Evolutionary conservation across 2,329 filamentous ascomycete genomes (phyloP).

Genomic region (Fusarium proliferatum): DNA sequence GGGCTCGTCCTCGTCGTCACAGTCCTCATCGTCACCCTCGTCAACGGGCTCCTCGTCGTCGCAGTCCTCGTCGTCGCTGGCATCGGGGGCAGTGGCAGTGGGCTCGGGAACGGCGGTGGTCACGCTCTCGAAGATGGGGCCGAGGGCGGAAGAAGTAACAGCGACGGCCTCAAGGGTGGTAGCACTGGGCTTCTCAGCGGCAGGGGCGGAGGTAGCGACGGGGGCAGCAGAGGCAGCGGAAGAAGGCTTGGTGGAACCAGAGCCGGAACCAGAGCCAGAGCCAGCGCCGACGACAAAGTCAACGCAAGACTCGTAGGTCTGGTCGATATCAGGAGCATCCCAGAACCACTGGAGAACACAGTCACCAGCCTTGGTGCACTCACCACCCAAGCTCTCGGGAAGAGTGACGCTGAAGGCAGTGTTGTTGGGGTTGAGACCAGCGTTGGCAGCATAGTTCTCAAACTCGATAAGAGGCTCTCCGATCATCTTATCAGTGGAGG

Average conservation of each 20-base stretch:
- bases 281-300: slow-evolving; percentile 58
- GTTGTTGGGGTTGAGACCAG: slow-evolving; percentile 55
- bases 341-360: slow-evolving; percentile 72
- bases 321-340: slow-evolving; percentile 64
- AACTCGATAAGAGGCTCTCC: slow-evolving; percentile 65
- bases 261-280: slow-evolving; percentile 1
- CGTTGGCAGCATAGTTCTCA: slow-evolving; percentile 63
- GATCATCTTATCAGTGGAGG: slow-evolving; percentile 62
- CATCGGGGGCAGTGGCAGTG: slow-evolving; percentile 9
- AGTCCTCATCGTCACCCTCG: slow-evolving; percentile 32
- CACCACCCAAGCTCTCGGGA: slow-evolving; percentile 55
- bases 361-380: slow-evolving; percentile 62
- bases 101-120: slow-evolving; percentile 9
- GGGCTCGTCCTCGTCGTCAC: slow-evolving; percentile 17
- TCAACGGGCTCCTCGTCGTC: neutral
- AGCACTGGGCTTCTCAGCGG: slow-evolving; percentile 10
- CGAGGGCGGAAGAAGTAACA: slow-evolving; percentile 2
- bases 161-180: slow-evolving; percentile 25
- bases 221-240: slow-evolving; percentile 15
- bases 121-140: neutral
- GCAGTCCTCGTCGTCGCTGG: slow-evolving; percentile 11
- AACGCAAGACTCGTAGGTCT: slow-evolving; percentile 73
- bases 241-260: slow-evolving; percentile 15
- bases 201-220: slow-evolving; percentile 1
- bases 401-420: slow-evolving; percentile 65